phyloP scores from a whole-genome alignment of 2,329 filamentous ascomycete species.

The Verticillium tricorpus region DNA sequence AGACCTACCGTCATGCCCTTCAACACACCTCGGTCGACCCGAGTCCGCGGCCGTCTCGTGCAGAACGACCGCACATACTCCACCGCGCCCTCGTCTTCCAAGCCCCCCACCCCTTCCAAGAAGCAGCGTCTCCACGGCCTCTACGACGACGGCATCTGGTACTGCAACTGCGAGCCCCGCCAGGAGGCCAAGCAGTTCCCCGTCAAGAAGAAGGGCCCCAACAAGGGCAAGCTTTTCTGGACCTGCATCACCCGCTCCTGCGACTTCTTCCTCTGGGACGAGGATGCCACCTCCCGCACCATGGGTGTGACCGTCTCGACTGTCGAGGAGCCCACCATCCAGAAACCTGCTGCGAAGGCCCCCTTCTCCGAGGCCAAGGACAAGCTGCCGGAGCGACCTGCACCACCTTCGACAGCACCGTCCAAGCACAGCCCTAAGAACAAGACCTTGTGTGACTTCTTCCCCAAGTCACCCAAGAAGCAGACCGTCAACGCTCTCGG shows the following conservation, averaged over 20 bases:
- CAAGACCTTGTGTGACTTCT: not conserved
- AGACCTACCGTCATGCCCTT: constrained; percentile 1
- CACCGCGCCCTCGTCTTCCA: not conserved
- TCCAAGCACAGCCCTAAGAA: not conserved
- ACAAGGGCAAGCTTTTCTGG: constrained; percentile 38
- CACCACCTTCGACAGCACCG: not conserved
- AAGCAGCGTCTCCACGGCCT: constrained; percentile 28
- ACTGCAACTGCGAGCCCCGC: constrained; percentile 39
- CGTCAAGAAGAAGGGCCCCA: constrained; percentile 31
- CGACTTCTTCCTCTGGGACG: constrained; percentile 41
- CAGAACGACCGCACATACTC: constrained; percentile 3
- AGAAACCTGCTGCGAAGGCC: not conserved
- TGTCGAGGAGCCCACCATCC: not conserved
- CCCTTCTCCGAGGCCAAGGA: not conserved
- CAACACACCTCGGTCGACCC: constrained; percentile 4
- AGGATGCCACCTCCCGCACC: constrained; percentile 23
- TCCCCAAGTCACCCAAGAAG: not conserved
- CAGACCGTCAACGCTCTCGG: not conserved
- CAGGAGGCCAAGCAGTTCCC: constrained; percentile 27
- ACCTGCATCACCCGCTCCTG: constrained; percentile 34
- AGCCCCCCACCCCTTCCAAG: constrained; percentile 10
- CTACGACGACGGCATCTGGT: constrained; percentile 29
- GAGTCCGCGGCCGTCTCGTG: constrained; percentile 4
- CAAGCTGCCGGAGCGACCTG: not conserved
- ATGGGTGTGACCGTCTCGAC: not conserved